Evolutionary conservation across 1,284 basidiomycete genomes (phyloP), one percentile per base, ranked within the genome.

Genomic region (Heterobasidion annosum): DNA sequence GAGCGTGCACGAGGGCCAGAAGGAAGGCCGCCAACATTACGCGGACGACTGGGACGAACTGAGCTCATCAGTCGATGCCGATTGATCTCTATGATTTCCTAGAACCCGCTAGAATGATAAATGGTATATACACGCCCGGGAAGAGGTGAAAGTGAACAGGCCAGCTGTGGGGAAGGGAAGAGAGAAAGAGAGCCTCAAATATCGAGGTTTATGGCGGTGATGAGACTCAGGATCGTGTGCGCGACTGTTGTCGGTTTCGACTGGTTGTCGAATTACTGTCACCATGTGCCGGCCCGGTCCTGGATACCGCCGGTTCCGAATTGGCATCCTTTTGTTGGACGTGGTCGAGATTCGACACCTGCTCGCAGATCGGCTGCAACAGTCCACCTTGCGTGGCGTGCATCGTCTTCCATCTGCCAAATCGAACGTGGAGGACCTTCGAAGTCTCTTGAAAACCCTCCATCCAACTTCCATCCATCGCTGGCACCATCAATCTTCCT

Each of bases 111-210:
- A 40, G 48, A 34, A n/a, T 25, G 34, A 25, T 18, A 19, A 40
- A 18, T n/a, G 32, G n/a, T 34, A 34, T 33, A 40, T 35, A 55
- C 8, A 50, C 34, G 16, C 25, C 48, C 19, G 9, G 50, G 32
- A 35, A 47, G n/a, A 37, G 53, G 40, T 25, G 25, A 32, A 9
- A 34, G 53, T 25, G n/a, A 44, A 42, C 62, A 63, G 62, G 57
- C 64, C 66, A 64, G 64, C 63, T 64, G 63, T 50, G 54, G 40
- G 56, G 50, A 56, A 50, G 40, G 56, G 33, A 43, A 46, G 33
- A 59, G 61, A 58, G 62, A 59, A 58, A 55, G 50, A 43, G 49
- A 55, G 52, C 57, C 44, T 44, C 48, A 52, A 48, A 34, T 35
- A 51, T 32, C 54, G 44, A 34, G 50, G 15, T 16, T 13, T 18